Conservation (phyloP, 768 basidiomycete genomes). For the Phanerochaete carnosa region DNA sequence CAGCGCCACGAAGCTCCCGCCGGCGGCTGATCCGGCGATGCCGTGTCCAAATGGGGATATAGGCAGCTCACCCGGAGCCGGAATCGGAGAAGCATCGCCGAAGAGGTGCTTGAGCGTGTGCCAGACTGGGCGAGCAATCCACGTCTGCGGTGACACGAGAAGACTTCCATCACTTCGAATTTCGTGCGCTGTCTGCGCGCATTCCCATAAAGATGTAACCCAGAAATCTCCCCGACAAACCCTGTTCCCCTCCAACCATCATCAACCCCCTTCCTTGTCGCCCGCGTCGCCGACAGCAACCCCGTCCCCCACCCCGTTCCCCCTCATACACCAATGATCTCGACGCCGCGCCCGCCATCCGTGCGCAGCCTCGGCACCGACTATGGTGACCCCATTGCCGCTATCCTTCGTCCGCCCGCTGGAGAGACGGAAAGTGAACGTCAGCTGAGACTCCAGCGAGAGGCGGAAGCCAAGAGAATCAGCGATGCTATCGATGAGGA, state of each 20-base stretch:
- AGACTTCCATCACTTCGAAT: slow-evolving; percentile 11
- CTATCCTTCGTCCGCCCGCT: slow-evolving; percentile 60
- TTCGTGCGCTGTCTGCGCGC: neutral
- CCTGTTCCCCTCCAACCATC: slow-evolving; percentile 10
- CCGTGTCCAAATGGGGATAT: neutral
- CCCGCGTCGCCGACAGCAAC: slow-evolving; percentile 14
- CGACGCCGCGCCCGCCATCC: slow-evolving; percentile 57
- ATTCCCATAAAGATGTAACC: slow-evolving; percentile 5
- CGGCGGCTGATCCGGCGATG: slow-evolving; percentile 2
- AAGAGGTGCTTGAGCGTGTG: neutral
- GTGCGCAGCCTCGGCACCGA: slow-evolving; percentile 45
- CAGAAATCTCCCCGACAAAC: neutral
- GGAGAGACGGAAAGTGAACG: slow-evolving; percentile 68
- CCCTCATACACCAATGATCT: slow-evolving; percentile 1
- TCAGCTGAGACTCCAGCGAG: slow-evolving; percentile 52
- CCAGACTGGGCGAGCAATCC: neutral
- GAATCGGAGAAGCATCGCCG: neutral
- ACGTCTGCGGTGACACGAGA: neutral
- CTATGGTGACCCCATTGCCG: slow-evolving; percentile 72
- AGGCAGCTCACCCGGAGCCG: neutral
- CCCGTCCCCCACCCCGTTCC: slow-evolving; percentile 16
- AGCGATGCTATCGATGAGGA: slow-evolving; percentile 85
- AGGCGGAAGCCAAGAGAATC: slow-evolving; percentile 71
- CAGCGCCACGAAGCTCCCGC: slow-evolving; percentile 12
- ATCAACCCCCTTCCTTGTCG: slow-evolving; percentile 12